A percentile compares a stretch with the other conserved stretches of the same genome.
phyloP scores from a whole-genome alignment of 352 stramenopile genomes.

The Phytophthora hybrid region DNA sequence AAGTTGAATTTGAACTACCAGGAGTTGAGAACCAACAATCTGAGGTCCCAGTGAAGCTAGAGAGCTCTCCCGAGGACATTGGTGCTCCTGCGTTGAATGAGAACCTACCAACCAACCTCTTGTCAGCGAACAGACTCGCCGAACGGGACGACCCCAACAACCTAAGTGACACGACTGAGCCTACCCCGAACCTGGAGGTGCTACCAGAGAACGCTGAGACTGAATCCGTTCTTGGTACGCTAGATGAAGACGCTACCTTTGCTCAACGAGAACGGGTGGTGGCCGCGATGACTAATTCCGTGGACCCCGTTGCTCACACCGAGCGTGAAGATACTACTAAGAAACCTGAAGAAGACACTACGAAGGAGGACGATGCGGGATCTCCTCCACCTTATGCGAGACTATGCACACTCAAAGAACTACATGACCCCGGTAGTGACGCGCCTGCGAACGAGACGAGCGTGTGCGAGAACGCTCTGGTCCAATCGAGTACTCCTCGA shows the following conservation, averaged over 20 bases:
- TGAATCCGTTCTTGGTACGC: neutral
- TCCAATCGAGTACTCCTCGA: too few species aligned
- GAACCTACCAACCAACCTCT: neutral
- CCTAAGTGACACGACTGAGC: neutral
- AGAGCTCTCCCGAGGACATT: neutral
- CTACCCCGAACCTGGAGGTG: neutral
- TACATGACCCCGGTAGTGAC: neutral
- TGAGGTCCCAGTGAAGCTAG: too few species aligned
- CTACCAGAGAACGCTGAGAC: neutral
- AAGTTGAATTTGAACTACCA: neutral
- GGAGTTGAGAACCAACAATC: neutral
- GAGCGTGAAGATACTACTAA: neutral
- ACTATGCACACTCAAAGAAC: neutral
- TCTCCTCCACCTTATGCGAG: neutral
- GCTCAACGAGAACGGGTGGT: neutral
- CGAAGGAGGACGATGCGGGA: neutral
- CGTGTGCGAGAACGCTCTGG: too few species aligned
- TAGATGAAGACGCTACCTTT: neutral
- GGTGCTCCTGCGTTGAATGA: neutral
- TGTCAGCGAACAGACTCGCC: neutral
- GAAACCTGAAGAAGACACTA: neutral
- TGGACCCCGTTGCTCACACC: neutral
- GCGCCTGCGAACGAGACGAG: neutral
- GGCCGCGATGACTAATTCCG: neutral
- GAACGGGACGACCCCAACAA: neutral